phyloP scores from a whole-genome alignment of 2,329 filamentous ascomycete species.

The Aspergillus udagawae region DNA sequence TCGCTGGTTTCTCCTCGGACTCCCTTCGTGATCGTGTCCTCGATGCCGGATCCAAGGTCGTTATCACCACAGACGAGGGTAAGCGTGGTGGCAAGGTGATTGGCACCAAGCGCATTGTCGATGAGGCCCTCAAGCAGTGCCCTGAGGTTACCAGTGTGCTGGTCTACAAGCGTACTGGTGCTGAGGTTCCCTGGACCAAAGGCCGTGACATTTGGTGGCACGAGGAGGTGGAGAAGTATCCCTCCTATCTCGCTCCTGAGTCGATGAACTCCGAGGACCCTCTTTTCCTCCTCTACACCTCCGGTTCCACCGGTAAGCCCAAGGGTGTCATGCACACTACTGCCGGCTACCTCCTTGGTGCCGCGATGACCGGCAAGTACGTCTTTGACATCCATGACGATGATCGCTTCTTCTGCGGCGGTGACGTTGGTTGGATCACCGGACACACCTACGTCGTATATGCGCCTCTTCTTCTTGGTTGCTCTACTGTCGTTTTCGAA shows the following conservation, averaged over 20 bases:
- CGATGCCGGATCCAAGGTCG: constrained; percentile 84
- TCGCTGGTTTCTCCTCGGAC: constrained; percentile 95
- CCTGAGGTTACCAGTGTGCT: constrained; percentile 80
- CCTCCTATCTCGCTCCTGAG: constrained; percentile 84
- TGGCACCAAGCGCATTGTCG: constrained; percentile 97
- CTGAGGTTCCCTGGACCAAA: constrained; percentile 83
- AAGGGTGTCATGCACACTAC: constrained; percentile 99
- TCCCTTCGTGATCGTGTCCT: constrained; percentile 92
- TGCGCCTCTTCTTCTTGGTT: constrained; percentile 85
- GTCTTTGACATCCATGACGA: constrained; percentile 96
- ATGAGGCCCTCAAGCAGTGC: constrained; percentile 94
- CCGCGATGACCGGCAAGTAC: constrained; percentile 92
- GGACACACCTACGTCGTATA: constrained; percentile 99
- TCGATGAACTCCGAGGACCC: constrained; percentile 90
- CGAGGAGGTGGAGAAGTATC: constrained; percentile 96
- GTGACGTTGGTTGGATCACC: constrained; percentile 98
- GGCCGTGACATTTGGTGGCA: constrained; percentile 97
- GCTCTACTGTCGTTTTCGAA: constrained; percentile 94
- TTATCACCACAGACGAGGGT: constrained; percentile 96
- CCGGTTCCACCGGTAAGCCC: constrained; percentile 94
- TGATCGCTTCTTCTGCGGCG: constrained; percentile 94
- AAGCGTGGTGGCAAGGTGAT: constrained; percentile 97
- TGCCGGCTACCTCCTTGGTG: constrained; percentile 88
- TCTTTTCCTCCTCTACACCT: constrained; percentile 96
- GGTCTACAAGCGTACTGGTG: constrained; percentile 92